These are phyloP conservation scores for Bothriochloa decipiens DNA, from an alignment of 176 grass and related monocot species.

Conservation along the genomic window DNA sequence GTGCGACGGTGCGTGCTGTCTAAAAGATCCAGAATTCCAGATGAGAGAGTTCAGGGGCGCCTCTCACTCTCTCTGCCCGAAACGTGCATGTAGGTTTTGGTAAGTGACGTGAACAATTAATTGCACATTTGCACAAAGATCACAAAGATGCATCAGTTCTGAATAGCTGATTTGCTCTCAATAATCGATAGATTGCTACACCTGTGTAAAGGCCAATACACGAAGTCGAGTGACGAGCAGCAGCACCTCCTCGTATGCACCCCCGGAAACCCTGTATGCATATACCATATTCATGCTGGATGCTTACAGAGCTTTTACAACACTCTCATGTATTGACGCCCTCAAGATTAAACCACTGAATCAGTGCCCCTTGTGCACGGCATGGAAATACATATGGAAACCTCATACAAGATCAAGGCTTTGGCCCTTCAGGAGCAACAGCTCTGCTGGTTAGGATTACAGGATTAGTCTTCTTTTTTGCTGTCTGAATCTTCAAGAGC, in stretches of 20 bases:
- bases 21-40: neutral
- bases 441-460: neutral
- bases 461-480: slow-evolving; percentile 71
- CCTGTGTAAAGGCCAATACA: slow-evolving; percentile 15
- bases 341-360: slow-evolving; percentile 14
- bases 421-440: neutral
- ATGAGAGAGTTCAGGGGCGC: neutral
- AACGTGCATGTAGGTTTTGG: neutral
- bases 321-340: neutral
- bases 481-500: slow-evolving; percentile 71
- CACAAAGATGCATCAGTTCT: neutral
- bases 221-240: neutral
- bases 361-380: neutral
- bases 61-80: no score
- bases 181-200: neutral
- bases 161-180: slow-evolving; percentile 18
- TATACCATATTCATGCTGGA: neutral
- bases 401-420: neutral
- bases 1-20: neutral
- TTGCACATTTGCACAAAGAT: no score
- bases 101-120: neutral
- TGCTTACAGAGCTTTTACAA: slow-evolving; percentile 17
- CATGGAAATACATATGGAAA: neutral
- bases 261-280: neutral
- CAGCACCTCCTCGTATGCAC: neutral